These are phyloP conservation scores for Puccinia polysora DNA, from an alignment of 1,284 basidiomycete species.

Conservation along the genomic window DNA sequence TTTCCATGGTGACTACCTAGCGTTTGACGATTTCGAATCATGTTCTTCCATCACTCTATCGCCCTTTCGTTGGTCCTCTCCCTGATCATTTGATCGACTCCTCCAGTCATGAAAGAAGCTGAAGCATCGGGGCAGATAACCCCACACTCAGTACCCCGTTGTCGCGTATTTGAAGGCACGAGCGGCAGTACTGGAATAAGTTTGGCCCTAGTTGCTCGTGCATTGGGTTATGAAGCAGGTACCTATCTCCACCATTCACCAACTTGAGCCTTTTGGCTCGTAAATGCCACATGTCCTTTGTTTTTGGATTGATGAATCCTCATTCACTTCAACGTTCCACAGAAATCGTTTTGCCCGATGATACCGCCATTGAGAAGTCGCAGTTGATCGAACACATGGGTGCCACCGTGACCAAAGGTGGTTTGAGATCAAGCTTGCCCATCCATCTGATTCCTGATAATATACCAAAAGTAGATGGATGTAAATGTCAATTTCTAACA, in stretches of 20 bases:
- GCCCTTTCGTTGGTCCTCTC: not conserved
- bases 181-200: slow-evolving; percentile 97
- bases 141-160: slow-evolving; percentile 69
- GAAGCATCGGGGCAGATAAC: slow-evolving; percentile 75
- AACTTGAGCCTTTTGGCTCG: no score
- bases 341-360: slow-evolving; percentile 63
- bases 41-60: not conserved
- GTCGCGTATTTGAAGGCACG: slow-evolving; percentile 94
- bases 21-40: no score
- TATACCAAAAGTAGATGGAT: no score
- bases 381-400: slow-evolving; percentile 77
- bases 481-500: not conserved
- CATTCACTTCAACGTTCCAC: slow-evolving; percentile 72
- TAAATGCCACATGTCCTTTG: not conserved
- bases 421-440: slow-evolving; percentile 61
- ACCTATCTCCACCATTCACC: slow-evolving; percentile 56
- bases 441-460: not conserved
- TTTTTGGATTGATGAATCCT: not conserved
- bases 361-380: slow-evolving; percentile 79
- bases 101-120: slow-evolving; percentile 82
- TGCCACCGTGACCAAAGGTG: slow-evolving; percentile 69
- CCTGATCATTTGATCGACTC: not conserved
- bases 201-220: slow-evolving; percentile 82
- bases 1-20: no score
- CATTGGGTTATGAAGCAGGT: slow-evolving; percentile 58